Base-by-base conservation (phyloP, 2,329 filamentous ascomycete genomes). In the Arachnopeziza araneosa region DNA sequence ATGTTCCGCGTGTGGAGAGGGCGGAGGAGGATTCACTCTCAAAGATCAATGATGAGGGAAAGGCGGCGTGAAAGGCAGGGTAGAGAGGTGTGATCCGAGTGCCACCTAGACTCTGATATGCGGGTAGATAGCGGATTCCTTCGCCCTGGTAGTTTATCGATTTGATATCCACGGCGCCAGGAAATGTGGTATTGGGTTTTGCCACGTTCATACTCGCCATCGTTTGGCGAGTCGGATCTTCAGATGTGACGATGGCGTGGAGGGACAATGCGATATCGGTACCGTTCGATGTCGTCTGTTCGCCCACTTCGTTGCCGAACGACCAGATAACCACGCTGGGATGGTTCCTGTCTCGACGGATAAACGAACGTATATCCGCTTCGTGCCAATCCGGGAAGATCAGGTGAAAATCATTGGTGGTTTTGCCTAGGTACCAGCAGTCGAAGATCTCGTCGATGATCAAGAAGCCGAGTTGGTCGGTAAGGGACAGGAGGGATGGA, bases 81-180 rank as follows among this genome's bases (percentile, higher is more conserved):
- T 78, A 82, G 4, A 44, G 17, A 44, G 36, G 36, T 14, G 36
- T 44, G 36, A 12, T 44, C 17, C 36, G 36, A 8, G 36, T 44
- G 17, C 36, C 36, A 17, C 3, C 12, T 19, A 10, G 64, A 60
- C 0, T 73, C 69, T 2, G 66, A 70, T n/a, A 66, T 64, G 51
- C 71, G 72, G 21, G 36, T 12, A 44, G 17, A 44, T 44, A 5
- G 4, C 75, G 72, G 52, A 73, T 72, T 2, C 81, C 80, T 55
- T 81, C 79, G 56, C 81, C 81, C 65, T 83, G 81, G 69, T 83
- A 84, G 70, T 84, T 84, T 5, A 83, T 67, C 22, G 77, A 75
- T n/a, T 79, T 69, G 51, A 83, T 71, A 64, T 83, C 80, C 36
- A 82, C 62, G 1, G 73, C 71, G 0, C 66, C 60, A 1, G 77